These are phyloP conservation scores for Rhodotorula graminis DNA, from an alignment of 768 basidiomycete genomes.

Conservation along the genomic window DNA sequence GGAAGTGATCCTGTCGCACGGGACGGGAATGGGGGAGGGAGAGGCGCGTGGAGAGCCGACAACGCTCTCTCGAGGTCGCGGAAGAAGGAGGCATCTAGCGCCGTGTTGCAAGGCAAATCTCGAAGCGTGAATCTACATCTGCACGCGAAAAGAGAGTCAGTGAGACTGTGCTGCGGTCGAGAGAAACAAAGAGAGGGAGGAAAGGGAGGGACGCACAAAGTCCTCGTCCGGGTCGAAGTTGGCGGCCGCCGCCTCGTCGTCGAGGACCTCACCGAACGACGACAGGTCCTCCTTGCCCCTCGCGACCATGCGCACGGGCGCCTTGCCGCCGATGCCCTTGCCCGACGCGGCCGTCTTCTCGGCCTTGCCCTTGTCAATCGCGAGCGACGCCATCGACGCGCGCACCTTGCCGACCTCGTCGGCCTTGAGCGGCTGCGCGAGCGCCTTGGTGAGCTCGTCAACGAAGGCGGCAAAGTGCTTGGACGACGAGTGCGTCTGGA, in stretches of 20 bases:
- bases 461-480: constrained; percentile 78
- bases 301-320: constrained; percentile 61
- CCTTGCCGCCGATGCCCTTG: constrained; percentile 69
- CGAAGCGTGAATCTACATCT: too few species aligned
- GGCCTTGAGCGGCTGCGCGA: constrained; percentile 74
- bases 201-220: constrained; percentile 20
- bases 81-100: too few species aligned
- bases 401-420: constrained; percentile 88
- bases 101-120: too few species aligned
- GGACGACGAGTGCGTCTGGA: constrained; percentile 73
- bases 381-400: constrained; percentile 72
- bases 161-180: too few species aligned
- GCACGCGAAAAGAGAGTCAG: too few species aligned
- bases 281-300: constrained; percentile 53
- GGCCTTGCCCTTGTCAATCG: constrained; percentile 93
- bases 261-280: constrained; percentile 77
- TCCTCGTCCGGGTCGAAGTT: constrained; percentile 27
- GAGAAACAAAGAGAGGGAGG: too few species aligned
- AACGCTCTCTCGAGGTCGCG: too few species aligned
- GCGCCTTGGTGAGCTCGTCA: constrained; percentile 71
- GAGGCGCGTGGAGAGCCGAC: too few species aligned
- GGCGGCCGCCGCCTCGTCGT: constrained; percentile 54
- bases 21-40: too few species aligned
- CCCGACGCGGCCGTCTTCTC: constrained; percentile 68
- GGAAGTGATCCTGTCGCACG: too few species aligned